These are phyloP conservation scores for Ambrosia artemisiifolia DNA, from an alignment of 129 eudicot species.

Conservation along the genomic window DNA sequence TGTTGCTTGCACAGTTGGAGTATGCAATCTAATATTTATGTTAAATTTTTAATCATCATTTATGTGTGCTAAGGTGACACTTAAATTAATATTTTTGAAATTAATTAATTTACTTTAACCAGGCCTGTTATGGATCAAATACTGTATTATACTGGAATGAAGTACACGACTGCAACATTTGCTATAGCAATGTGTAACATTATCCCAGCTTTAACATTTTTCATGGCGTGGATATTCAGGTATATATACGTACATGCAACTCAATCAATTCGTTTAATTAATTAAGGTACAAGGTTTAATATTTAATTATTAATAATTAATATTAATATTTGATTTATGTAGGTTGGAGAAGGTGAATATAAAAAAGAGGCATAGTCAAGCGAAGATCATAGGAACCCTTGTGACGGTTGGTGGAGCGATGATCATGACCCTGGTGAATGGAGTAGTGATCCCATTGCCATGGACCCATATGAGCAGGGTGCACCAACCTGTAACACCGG, in stretches of 20 bases:
- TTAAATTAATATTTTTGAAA: background rate
- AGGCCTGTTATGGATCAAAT: slow-evolving; percentile 79
- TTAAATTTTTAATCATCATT: background rate
- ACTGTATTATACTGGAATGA: slow-evolving; percentile 60
- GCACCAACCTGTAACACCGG: slow-evolving; percentile 23
- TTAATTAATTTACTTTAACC: background rate
- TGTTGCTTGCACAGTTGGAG: slow-evolving; percentile 62
- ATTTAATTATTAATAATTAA: no score
- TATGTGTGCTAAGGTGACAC: no score
- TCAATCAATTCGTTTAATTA: background rate
- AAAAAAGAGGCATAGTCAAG: slow-evolving; percentile 52
- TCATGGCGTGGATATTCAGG: slow-evolving; percentile 67
- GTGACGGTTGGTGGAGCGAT: slow-evolving; percentile 79
- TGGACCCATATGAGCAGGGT: slow-evolving; percentile 29
- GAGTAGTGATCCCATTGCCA: slow-evolving; percentile 53
- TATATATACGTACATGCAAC: slow-evolving; percentile 3
- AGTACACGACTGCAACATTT: slow-evolving; percentile 56
- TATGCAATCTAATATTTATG: slow-evolving; percentile 17
- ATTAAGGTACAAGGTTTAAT: background rate
- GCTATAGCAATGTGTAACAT: slow-evolving; percentile 60
- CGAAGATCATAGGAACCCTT: slow-evolving; percentile 68
- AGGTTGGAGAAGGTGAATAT: slow-evolving; percentile 71
- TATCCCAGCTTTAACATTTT: slow-evolving; percentile 64
- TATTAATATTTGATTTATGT: no score
- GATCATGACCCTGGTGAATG: slow-evolving; percentile 74